Evolutionary conservation across 768 basidiomycete species (phyloP).

Genomic region (Leccinum rimulosum): DNA sequence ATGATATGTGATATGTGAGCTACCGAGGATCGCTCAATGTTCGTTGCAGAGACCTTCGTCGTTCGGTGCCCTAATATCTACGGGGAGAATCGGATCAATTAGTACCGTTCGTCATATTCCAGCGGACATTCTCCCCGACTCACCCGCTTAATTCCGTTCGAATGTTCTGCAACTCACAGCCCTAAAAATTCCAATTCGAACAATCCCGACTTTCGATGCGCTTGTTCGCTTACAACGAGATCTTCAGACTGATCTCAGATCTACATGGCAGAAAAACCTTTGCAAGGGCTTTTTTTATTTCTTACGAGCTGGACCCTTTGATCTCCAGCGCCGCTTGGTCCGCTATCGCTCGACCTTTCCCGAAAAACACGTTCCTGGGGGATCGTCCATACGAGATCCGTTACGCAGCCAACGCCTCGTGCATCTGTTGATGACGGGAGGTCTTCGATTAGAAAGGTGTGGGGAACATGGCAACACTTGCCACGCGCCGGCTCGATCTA

Average conservation of each 20-base stretch:
- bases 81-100: not conserved
- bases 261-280: not conserved
- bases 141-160: conserved; percentile 3
- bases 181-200: conserved; percentile 5
- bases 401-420: conserved; percentile 23
- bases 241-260: conserved; percentile 4
- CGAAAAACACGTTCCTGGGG: conserved; percentile 8
- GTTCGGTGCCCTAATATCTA: not conserved
- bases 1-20: not conserved
- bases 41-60: conserved; percentile 8
- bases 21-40: not conserved
- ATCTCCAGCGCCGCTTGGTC: not conserved
- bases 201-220: not conserved
- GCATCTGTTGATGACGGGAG: conserved; percentile 19
- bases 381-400: conserved; percentile 3
- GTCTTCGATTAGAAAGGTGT: conserved; percentile 19
- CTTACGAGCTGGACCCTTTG: not conserved
- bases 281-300: not conserved
- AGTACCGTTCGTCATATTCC: conserved; percentile 1
- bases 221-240: conserved; percentile 3
- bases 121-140: not conserved
- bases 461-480: conserved; percentile 12
- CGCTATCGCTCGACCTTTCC: not conserved
- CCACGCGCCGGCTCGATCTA: conserved; percentile 14
- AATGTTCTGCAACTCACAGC: conserved; percentile 4